Evolutionary conservation across 2,329 filamentous ascomycete species (phyloP), one percentile per base, ranked within the genome.

Genomic region (Colletotrichum sublineola): DNA sequence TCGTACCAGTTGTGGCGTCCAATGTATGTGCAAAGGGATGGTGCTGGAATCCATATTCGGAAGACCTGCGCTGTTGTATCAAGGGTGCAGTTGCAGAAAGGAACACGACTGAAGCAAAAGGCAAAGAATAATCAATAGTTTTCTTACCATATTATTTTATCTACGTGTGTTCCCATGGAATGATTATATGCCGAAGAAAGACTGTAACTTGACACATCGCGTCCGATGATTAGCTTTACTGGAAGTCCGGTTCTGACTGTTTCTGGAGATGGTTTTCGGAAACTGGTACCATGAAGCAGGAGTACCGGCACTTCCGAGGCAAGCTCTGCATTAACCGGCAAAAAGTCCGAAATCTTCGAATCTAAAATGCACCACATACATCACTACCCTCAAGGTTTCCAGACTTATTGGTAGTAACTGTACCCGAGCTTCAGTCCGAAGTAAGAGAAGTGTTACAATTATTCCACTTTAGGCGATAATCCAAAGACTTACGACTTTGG

Each of bases 21-120:
- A 42, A 20, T 64, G 46, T 29, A 64, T n/a, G 20, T 68, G 46
- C n/a, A 69, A 38, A n/a, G 53, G 60, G 6, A 64, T 1, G 38
- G n/a, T 33, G 5, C n/a, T 24, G 8, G 58, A 68, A 12, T 71
- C 58, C 68, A 71, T 71, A 12, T 4, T 68, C 9, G 6, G 36
- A 58, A 9, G 29, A 33, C 5, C n/a, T 50, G 50, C 48, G 46
- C 31, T 6, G 18, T 3, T 40, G 24, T 29, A 24, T 1, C n/a
- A 18, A 31, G 15, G 52, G 20, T 69, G 11, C 29, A 18, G 18
- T 57, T 42, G n/a, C 15, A 46, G 1, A 68, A 58, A 50, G 6
- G 11, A 36, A 6, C 2, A 5, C 0, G n/a, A 9, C 5, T n/a
- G 8, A 31, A 33, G 24, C 24, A 1, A 11, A 20, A 24, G n/a